Evolutionary conservation across 108 stramenopile species (phyloP), one percentile per base, ranked within the genome.

Genomic region (Fistulifera pelliculosa): DNA sequence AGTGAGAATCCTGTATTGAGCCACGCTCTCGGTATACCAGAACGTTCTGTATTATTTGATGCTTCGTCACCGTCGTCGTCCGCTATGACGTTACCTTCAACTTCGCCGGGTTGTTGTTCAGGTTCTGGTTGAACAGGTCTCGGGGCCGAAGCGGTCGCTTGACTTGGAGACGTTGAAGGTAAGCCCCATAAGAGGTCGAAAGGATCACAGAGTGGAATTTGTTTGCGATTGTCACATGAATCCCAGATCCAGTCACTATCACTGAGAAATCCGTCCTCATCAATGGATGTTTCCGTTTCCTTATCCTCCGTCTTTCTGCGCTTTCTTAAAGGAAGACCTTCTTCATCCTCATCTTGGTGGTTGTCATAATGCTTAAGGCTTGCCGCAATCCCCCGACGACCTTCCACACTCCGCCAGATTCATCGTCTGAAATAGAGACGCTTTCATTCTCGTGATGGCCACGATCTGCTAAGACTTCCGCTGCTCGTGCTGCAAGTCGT

Each of bases 351-450:
- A 16, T 49, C 27, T 17, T 18, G 25, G 22, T 58, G 19, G 14
- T 38, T 35, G 28, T 22, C 27, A 14, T 10, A 8, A 28, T 60
- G 35, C 16, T n/a, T 39, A 15, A 51, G 15, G 26, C 6, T 40
- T 39, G 48, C 35, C 7, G 22, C 22, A 17, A 22, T 31, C 19
- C 49, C 1, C 44, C 44, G 5, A 47, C 44, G 19, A 47, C 19
- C 10, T 47, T 47, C 44, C 44, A 47, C 44, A 18, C 44, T 18
- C 44, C 44, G 2, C 21, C 44, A 21, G 1, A 16, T 54, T 77
- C 76, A 45, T 77, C 76, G 48, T 77, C 76, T 11, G 70, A 71
- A 12, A 77, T 60, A 16, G 76, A 77, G 16, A 71, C 70, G 56
- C 40, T 35, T 43, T 44, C 56, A 35, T 35, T 35, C 8, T 35